Evolutionary conservation across 495 filamentous ascomycete species (phyloP).

Genomic region (Penicillium subrubescens): DNA sequence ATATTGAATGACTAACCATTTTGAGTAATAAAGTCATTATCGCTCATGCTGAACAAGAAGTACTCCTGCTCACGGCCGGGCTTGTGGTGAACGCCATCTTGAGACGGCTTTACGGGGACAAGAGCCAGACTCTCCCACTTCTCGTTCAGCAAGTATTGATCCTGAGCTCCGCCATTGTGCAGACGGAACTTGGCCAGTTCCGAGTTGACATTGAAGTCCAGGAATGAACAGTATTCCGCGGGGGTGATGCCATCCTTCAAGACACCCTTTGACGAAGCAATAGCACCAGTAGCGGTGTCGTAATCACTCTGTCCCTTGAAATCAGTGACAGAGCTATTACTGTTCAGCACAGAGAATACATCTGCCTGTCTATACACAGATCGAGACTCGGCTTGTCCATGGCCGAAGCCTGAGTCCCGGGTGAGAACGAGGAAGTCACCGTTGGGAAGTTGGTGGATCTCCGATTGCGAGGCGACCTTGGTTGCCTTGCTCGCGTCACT

Average conservation of each 20-base stretch:
- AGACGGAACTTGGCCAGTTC: conserved; percentile 69
- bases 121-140: conserved; percentile 79
- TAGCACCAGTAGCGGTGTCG: conserved; percentile 53
- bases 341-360: conserved; percentile 62
- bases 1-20: conserved; percentile 51
- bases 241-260: conserved; percentile 60
- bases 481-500: conserved; percentile 26
- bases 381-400: conserved; percentile 51
- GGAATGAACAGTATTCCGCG: conserved; percentile 67
- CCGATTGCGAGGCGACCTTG: conserved; percentile 68
- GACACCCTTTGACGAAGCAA: conserved; percentile 55
- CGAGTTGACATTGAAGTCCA: conserved; percentile 72
- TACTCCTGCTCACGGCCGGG: conserved; percentile 55
- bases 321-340: conserved; percentile 57
- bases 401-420: conserved; percentile 65
- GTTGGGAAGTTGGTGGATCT: conserved; percentile 66
- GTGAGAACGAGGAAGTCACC: conserved; percentile 70
- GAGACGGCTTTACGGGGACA: conserved; percentile 57
- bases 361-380: conserved; percentile 75
- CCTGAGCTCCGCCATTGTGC: conserved; percentile 65
- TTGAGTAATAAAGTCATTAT: conserved; percentile 84
- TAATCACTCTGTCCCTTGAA: conserved; percentile 56
- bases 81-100: conserved; percentile 17
- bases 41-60: conserved; percentile 68
- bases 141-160: conserved; percentile 65